Percentiles rank a stretch among this genome's conserved stretches.
Conservation (phyloP, 1,284 basidiomycete genomes). For the Fistulina hepatica region DNA sequence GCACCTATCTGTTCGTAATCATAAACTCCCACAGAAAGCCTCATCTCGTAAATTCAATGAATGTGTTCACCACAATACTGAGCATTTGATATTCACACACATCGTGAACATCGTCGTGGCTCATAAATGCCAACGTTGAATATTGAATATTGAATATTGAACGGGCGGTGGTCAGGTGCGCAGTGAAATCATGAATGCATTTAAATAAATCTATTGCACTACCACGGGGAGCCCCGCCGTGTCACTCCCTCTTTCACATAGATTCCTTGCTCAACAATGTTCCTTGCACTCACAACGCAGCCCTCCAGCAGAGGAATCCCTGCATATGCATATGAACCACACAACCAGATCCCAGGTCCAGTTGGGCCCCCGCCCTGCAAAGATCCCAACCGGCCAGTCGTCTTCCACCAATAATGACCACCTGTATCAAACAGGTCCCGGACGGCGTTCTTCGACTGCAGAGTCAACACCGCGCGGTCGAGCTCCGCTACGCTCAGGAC, state of each 20-base stretch:
- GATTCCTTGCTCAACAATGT: slow-evolving; percentile 40
- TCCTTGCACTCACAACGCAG: slow-evolving; percentile 49
- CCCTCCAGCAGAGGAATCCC: slow-evolving; percentile 59
- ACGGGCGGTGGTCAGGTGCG: no score
- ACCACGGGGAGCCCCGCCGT: slow-evolving; percentile 23
- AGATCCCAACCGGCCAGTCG: slow-evolving; percentile 30
- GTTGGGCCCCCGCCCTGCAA: slow-evolving; percentile 38
- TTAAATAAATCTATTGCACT: no score
- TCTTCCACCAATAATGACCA: slow-evolving; percentile 29
- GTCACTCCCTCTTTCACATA: slow-evolving; percentile 26
- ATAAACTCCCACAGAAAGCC: no score
- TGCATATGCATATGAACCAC: slow-evolving; percentile 43
- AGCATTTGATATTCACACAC: no score
- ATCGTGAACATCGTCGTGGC: no score
- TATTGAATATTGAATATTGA: no score
- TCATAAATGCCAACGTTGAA: no score
- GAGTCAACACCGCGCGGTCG: slow-evolving; percentile 50
- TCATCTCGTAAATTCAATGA: no score
- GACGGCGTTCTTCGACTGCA: slow-evolving; percentile 38
- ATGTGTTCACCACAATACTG: no score
- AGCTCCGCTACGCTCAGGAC: slow-evolving; percentile 49
- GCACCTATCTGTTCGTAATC: no score
- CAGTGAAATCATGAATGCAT: no score
- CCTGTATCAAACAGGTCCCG: slow-evolving; percentile 30
- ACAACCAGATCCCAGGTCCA: slow-evolving; percentile 42